phyloP scores from a whole-genome alignment of 202 grass and related monocot genomes.

The Zizania palustris region DNA sequence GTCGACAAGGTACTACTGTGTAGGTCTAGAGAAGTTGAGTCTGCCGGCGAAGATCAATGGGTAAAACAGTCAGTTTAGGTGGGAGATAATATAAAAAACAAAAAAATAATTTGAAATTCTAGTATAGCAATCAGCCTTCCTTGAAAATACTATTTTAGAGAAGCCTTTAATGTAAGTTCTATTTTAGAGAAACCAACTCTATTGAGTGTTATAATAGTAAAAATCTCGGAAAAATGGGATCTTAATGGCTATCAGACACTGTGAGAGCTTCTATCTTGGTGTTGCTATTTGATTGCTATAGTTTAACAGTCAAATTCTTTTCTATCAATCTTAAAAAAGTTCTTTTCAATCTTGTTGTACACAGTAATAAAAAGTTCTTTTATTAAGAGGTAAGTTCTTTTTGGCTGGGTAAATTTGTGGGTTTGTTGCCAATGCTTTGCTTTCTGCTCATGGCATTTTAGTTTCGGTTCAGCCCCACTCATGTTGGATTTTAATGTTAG shows the following conservation, averaged over 20 bases:
- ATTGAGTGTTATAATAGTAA: too few relatives aligned
- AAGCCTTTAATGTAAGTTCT: too few relatives aligned
- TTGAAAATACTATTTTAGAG: too few relatives aligned
- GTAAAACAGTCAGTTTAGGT: too few relatives aligned
- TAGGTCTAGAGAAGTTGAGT: slow-evolving; percentile 75
- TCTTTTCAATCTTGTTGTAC: background rate
- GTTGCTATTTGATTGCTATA: background rate
- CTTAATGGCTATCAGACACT: background rate
- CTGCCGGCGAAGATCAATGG: slow-evolving; percentile 87
- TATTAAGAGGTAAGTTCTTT: background rate
- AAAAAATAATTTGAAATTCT: too few relatives aligned
- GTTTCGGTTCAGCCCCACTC: background rate
- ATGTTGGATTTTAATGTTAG: background rate
- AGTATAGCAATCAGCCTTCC: too few relatives aligned
- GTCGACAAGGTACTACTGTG: slow-evolving; percentile 69
- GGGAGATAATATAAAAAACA: too few relatives aligned
- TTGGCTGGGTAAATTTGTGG: background rate
- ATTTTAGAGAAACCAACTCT: too few relatives aligned
- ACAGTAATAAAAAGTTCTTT: background rate
- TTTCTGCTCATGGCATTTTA: background rate
- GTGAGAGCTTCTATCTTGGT: background rate
- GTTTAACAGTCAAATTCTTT: background rate
- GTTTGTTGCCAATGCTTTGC: background rate
- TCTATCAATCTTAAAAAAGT: background rate
- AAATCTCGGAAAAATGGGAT: too few relatives aligned